phyloP scores from a whole-genome alignment of 2,329 filamentous ascomycete genomes.

The Parastagonospora nodorum region DNA sequence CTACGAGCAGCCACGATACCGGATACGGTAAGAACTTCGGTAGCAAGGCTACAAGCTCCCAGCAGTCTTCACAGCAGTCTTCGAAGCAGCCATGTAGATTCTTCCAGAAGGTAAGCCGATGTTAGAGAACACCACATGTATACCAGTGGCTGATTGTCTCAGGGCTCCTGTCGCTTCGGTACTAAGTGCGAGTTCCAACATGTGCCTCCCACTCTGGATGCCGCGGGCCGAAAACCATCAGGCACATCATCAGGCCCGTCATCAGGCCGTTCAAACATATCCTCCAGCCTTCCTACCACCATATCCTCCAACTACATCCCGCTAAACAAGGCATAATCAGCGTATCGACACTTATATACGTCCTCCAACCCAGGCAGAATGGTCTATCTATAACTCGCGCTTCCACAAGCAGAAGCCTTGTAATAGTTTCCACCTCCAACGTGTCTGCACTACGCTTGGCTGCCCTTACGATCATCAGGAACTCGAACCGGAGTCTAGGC shows the following conservation, averaged over 20 bases:
- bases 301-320: constrained; percentile 43
- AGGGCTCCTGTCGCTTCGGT: constrained; percentile 31
- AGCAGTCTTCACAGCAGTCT: constrained; percentile 2
- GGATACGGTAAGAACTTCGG: constrained; percentile 8
- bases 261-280: constrained; percentile 20
- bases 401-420: constrained; percentile 52
- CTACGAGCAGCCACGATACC: constrained; percentile 10
- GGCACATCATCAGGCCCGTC: background rate
- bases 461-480: constrained; percentile 56
- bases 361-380: constrained; percentile 44
- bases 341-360: constrained; percentile 54
- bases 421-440: constrained; percentile 55
- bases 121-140: no score
- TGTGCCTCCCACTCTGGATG: background rate
- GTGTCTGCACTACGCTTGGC: constrained; percentile 38
- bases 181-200: constrained; percentile 30
- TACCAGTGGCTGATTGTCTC: constrained; percentile 2
- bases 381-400: constrained; percentile 46
- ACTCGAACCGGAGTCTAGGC: constrained; percentile 46
- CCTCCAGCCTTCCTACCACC: constrained; percentile 16
- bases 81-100: constrained; percentile 19
- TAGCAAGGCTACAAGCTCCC: constrained; percentile 1
- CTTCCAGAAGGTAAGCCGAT: constrained; percentile 25
- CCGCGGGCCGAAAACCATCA: background rate
- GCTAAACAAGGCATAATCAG: constrained; percentile 53